Conservation (phyloP, 108 stramenopile genomes). For the Nitzschia sp. region DNA sequence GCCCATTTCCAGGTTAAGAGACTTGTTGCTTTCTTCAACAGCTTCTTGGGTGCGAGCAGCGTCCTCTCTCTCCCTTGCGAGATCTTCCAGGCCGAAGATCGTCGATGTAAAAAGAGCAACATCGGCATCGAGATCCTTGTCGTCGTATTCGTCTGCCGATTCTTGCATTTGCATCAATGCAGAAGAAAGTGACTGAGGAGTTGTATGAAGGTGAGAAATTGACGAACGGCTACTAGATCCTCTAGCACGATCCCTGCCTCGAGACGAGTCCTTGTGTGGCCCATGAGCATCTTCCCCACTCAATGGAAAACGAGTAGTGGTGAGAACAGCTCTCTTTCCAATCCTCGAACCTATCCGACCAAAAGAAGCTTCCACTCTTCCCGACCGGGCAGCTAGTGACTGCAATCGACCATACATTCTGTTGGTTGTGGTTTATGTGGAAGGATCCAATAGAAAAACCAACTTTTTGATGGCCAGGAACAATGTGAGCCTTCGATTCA, state of each 20-base stretch:
- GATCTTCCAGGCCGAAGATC: neutral
- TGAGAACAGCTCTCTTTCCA: too few relatives aligned
- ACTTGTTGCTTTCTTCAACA: neutral
- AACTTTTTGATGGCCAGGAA: too few relatives aligned
- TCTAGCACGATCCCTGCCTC: neutral
- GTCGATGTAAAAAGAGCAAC: constrained; percentile 11
- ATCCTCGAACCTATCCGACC: neutral
- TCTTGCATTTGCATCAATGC: neutral
- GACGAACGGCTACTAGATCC: neutral
- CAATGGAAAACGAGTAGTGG: too few relatives aligned
- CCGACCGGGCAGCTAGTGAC: neutral
- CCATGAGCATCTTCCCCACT: neutral
- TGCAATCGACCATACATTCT: neutral
- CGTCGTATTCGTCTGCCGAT: constrained; percentile 4
- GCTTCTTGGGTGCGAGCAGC: neutral
- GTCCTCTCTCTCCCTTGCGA: neutral
- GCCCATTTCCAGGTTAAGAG: constrained; percentile 16
- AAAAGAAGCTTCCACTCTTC: neutral
- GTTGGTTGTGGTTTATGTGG: neutral
- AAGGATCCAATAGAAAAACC: neutral
- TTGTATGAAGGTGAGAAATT: neutral
- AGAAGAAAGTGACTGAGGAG: neutral
- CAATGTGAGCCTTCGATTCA: too few relatives aligned
- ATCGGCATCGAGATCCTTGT: neutral
- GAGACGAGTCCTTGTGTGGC: neutral